Evolutionary conservation across 345 rosid genomes (phyloP), one percentile per base, ranked within the genome.

Genomic region (Hibiscus tridactylites): DNA sequence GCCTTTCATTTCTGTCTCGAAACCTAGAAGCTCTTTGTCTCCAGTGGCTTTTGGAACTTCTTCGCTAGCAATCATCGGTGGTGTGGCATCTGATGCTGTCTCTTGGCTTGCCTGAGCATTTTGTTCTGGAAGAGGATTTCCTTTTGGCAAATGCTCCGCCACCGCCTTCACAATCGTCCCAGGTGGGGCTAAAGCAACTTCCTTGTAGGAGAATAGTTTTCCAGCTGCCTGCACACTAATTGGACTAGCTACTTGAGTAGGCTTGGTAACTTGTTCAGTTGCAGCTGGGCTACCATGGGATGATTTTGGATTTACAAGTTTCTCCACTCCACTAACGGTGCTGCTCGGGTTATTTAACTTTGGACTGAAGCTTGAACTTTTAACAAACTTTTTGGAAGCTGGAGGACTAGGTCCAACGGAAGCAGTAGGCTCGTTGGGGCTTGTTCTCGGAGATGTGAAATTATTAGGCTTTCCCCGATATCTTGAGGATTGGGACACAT

Each of bases 121-220:
- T 62, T 77, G 67, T 73, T 85, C 90, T 7, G 39, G 17, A 1
- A 75, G 58, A 76, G 21, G 56, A 73, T 78, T 78, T 72, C 67
- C 91, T 79, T 86, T 80, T 37, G 97, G 88, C 79, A 82, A 77
- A 77, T 88, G 88, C 77, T 90, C 97, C 15, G 92, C 77, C 73
- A 86, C 97, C 39, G 88, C 85, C 85, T 91, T 95, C 26, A 71
- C 97, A 78, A 95, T 89, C 19, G 97, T 88, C 75, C 99, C 99
- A 37, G 96, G 99, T 59, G 96, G 97, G 61, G 97, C 97, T 81
- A 92, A 76, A 65, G 99, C 99, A 78, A 95, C 99, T 84, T 95
- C 99, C 80, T 95, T 95, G 79, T 95, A 95, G 79, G 99, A 90
- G 83, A 95, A 92, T 44, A 85, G 83, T 76, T 88, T 95, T 79